A percentile compares a stretch with the other conserved stretches of the same genome.
Evolutionary conservation across 2,329 filamentous ascomycete genomes (phyloP).

Genomic region (Mycosphaerella sp.): DNA sequence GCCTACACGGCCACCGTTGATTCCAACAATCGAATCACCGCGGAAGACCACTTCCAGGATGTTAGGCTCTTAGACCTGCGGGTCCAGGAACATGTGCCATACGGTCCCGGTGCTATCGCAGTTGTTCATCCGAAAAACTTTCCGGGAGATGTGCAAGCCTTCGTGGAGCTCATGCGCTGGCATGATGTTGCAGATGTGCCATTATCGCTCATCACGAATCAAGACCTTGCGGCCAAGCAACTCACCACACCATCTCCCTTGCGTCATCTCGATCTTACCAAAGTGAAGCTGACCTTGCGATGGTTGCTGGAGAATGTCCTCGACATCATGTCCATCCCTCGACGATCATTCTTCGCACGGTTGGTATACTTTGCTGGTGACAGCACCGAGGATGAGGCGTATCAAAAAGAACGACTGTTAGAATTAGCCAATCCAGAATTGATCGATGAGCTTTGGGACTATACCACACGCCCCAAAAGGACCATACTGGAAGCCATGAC

Average conservation of each 20-base stretch:
- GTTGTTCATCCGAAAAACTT: slow-evolving; percentile 86
- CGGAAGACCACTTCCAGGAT: slow-evolving; percentile 80
- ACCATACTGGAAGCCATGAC: slow-evolving; percentile 88
- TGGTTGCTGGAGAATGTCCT: slow-evolving; percentile 73
- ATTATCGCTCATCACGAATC: slow-evolving; percentile 48
- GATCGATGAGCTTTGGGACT: slow-evolving; percentile 91
- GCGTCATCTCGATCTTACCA: slow-evolving; percentile 37
- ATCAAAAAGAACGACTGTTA: slow-evolving; percentile 69
- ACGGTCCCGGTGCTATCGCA: slow-evolving; percentile 69
- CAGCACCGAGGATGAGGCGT: slow-evolving; percentile 41
- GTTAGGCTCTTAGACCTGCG: slow-evolving; percentile 70
- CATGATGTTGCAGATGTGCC: slow-evolving; percentile 60
- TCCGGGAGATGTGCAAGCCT: slow-evolving; percentile 65
- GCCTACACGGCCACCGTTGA: slow-evolving; percentile 53
- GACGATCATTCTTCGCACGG: slow-evolving; percentile 74
- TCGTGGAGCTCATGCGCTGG: slow-evolving; percentile 79
- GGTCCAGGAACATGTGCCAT: slow-evolving; percentile 40
- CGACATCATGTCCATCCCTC: slow-evolving; percentile 84
- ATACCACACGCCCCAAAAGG: slow-evolving; percentile 81
- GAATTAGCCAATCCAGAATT: slow-evolving; percentile 77
- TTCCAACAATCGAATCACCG: slow-evolving; percentile 68
- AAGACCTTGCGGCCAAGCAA: slow-evolving; percentile 19
- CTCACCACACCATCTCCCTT: slow-evolving; percentile 34
- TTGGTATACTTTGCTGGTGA: slow-evolving; percentile 70
- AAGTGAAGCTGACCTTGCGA: slow-evolving; percentile 55